Evolutionary conservation across 805 yeast genomes (phyloP).

Genomic region (Priceomyces medius): DNA sequence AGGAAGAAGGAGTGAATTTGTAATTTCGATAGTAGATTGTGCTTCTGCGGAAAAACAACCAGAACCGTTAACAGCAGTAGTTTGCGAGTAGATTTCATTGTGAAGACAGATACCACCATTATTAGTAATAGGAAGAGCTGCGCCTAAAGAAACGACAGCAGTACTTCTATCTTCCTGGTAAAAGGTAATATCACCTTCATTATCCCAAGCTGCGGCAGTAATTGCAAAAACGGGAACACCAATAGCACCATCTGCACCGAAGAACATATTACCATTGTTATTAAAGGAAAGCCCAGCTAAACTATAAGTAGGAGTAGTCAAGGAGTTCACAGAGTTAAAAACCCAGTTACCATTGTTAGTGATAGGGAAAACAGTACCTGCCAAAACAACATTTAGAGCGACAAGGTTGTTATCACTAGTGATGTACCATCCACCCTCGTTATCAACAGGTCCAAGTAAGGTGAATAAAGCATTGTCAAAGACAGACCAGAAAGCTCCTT

Average conservation of each 20-base stretch:
- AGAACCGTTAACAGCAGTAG: slow-evolving; percentile 20
- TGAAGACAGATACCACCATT: slow-evolving; percentile 26
- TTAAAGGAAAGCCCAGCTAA: slow-evolving; percentile 16
- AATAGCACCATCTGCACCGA: slow-evolving; percentile 20
- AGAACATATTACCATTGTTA: slow-evolving; percentile 25
- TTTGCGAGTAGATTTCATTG: slow-evolving; percentile 22
- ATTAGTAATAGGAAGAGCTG: slow-evolving; percentile 15
- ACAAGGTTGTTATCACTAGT: slow-evolving; percentile 12
- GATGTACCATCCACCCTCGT: slow-evolving; percentile 24
- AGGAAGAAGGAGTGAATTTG: slow-evolving; percentile 11
- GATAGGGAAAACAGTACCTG: slow-evolving; percentile 11
- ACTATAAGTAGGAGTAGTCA: slow-evolving; percentile 16
- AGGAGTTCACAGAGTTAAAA: slow-evolving; percentile 20
- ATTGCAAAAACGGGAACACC: slow-evolving; percentile 13
- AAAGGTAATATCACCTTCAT: slow-evolving; percentile 22
- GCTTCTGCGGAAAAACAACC: slow-evolving; percentile 26
- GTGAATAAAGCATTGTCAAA: slow-evolving; percentile 20
- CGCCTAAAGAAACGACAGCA: slow-evolving; percentile 21
- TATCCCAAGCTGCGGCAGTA: slow-evolving; percentile 16
- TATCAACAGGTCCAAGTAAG: slow-evolving; percentile 21
- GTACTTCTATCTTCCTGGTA: slow-evolving; percentile 19
- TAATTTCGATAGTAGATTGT: slow-evolving; percentile 10
- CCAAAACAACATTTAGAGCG: slow-evolving; percentile 17
- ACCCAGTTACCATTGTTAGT: slow-evolving; percentile 20
- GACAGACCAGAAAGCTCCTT: slow-evolving; percentile 27